Evolutionary conservation across 1,284 basidiomycete genomes (phyloP).

Genomic region (Tylopilus microsporus): DNA sequence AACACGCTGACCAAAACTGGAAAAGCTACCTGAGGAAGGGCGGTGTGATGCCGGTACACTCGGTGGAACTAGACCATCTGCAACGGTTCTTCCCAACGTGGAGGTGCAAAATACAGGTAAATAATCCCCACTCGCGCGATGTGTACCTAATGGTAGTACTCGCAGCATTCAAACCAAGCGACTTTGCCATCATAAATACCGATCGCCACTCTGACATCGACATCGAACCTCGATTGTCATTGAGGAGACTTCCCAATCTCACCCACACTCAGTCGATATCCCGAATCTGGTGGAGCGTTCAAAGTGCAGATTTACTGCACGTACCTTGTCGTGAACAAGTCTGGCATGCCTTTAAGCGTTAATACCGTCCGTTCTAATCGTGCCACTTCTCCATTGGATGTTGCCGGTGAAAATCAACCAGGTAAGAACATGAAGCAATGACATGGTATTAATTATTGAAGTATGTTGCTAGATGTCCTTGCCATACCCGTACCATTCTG

Average conservation of each 20-base stretch:
- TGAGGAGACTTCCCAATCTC: conserved; percentile 41
- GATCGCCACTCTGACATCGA: conserved; percentile 90
- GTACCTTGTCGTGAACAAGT: conserved; percentile 92
- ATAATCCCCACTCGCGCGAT: too few species aligned
- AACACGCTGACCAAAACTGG: conserved; percentile 89
- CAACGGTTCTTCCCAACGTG: conserved; percentile 89
- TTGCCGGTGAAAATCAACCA: conserved; percentile 73
- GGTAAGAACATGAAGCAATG: conserved; percentile 45
- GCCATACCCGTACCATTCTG: conserved; percentile 68
- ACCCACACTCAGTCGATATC: conserved; percentile 57
- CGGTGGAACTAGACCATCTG: conserved; percentile 91
- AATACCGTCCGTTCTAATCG: conserved; percentile 68
- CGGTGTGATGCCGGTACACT: conserved; percentile 95
- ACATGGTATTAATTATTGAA: conserved; percentile 7
- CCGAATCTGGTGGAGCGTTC: conserved; percentile 95
- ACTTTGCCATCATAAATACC: conserved; percentile 96
- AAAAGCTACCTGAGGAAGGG: conserved; percentile 91
- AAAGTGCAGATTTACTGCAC: conserved; percentile 96
- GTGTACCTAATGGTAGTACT: conserved; percentile 4
- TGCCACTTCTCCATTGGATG: conserved; percentile 68
- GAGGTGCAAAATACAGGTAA: conserved; percentile 85
- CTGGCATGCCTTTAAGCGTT: conserved; percentile 79
- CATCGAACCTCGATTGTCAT: conserved; percentile 67
- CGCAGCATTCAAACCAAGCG: conserved; percentile 89
- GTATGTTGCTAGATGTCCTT: conserved; percentile 45